Base-by-base conservation (phyloP, 805 yeast species). In the Yamadazyma tumulicola region DNA sequence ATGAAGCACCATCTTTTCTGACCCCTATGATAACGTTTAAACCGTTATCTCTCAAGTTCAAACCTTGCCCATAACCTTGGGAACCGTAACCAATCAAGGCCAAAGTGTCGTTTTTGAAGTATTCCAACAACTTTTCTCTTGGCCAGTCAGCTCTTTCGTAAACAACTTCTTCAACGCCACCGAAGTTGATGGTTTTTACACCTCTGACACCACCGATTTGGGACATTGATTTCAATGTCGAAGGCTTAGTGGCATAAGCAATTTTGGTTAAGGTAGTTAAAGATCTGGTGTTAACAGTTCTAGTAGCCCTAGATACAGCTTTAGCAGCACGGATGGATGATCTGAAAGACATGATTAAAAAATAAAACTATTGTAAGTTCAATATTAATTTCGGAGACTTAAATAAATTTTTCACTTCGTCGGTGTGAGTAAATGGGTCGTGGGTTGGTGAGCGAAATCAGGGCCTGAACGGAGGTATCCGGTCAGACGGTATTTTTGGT, bases 101-200 rank as follows among this genome's bases (percentile, higher is more conserved):
- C 61, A 93, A 75, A 44, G 98, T 93, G 68, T 93, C 97, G 70
- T 89, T 75, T 80, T 93, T 91, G 88, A 93, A 93, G 79, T 89
- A 93, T 59, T 87, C 89, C 47, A 82, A 77, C 59, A 93, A 77
- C 77, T 85, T 91, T 74, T 91, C 97, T 67, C 83, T 78, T 72
- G 98, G 98, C 98, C 98, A 93, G 85, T 93, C 98, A 57, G 88
- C 82, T 73, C 98, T 86, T 78, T 93, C 97, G 77, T 93, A 91
- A 52, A 93, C 98, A 52, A 81, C 70, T 77, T 93, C 98, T 57
- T 82, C 86, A 52, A 80, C 77, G 71, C 97, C 97, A 67, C 87
- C 96, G 59, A 93, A 93, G 81, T 87, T 86, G 75, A 93, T 93
- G 73, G 85, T 79, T 79, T 93, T 88, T 61, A 91, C 64, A 73